Percentiles rank a stretch among this genome's conserved stretches.
Evolutionary conservation across 2,329 filamentous ascomycete species (phyloP).

Genomic region (Aspergillus floridensis): DNA sequence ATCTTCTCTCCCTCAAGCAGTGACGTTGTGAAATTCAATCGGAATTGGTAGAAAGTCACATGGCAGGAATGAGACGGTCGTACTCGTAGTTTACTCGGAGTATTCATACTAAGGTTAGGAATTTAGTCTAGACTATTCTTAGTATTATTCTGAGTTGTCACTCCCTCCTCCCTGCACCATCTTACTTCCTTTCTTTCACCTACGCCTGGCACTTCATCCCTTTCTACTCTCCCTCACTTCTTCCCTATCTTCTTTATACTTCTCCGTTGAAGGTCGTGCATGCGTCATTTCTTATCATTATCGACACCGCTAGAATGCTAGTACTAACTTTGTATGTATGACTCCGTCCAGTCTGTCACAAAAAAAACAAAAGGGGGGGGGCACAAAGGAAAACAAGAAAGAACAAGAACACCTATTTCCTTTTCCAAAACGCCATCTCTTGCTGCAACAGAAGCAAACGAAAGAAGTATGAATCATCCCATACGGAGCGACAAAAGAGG

Average conservation of each 20-base stretch:
- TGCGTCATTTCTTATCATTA: background rate
- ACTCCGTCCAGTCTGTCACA: no score
- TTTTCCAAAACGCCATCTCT: background rate
- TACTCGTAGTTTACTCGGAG: no score
- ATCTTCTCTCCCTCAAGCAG: background rate
- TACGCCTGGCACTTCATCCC: background rate
- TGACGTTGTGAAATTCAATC: background rate
- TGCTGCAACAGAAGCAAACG: background rate
- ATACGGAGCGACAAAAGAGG: background rate
- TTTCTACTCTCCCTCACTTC: background rate
- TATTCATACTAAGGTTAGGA: background rate
- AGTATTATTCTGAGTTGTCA: background rate
- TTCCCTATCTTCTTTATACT: background rate
- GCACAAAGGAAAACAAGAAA: background rate
- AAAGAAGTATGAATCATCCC: background rate
- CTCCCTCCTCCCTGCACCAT: no score
- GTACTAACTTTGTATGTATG: background rate
- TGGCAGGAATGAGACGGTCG: background rate
- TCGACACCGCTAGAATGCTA: background rate
- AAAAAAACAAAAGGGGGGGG: no score
- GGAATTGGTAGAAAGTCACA: background rate
- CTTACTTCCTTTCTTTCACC: no score
- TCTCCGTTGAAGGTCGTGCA: background rate
- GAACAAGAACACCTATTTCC: background rate
- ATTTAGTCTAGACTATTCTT: background rate